Percentiles rank a stretch among this genome's conserved stretches.
These are phyloP conservation scores for Xylaria sp. DNA, from an alignment of 2,329 filamentous ascomycete species.

Conservation along the genomic window DNA sequence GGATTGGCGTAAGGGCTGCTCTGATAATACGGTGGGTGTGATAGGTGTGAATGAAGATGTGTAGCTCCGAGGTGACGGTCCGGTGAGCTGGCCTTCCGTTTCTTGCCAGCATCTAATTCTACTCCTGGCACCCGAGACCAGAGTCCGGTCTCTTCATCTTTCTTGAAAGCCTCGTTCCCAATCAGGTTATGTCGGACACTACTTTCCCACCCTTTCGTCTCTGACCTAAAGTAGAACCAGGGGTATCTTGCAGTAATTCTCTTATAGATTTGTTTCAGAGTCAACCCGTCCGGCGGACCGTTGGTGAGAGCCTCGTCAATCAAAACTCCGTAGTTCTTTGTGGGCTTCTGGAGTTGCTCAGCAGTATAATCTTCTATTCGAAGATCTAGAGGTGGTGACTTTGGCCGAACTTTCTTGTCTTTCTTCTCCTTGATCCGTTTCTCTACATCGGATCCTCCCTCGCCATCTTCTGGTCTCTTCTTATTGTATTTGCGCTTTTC, in stretches of 20 bases:
- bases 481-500: constrained; percentile 76
- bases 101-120: constrained; percentile 70
- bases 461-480: constrained; percentile 68
- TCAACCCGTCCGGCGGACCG: constrained; percentile 64
- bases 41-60: constrained; percentile 48
- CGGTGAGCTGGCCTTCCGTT: constrained; percentile 66
- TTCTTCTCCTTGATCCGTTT: constrained; percentile 68
- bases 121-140: constrained; percentile 69
- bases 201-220: constrained; percentile 74
- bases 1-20: constrained; percentile 46
- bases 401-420: constrained; percentile 67
- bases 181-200: constrained; percentile 73
- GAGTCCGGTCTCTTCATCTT: constrained; percentile 65
- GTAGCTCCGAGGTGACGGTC: constrained; percentile 54
- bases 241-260: constrained; percentile 68
- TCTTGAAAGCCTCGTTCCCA: constrained; percentile 70
- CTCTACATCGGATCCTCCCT: constrained; percentile 67
- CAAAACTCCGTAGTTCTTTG: constrained; percentile 70
- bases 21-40: constrained; percentile 48
- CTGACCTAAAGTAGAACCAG: constrained; percentile 69
- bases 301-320: constrained; percentile 70
- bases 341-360: constrained; percentile 69
- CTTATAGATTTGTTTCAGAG: constrained; percentile 72
- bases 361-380: constrained; percentile 66
- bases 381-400: constrained; percentile 69